These are phyloP conservation scores for Harrya chromipes DNA, from an alignment of 768 basidiomycete species.

Conservation along the genomic window DNA sequence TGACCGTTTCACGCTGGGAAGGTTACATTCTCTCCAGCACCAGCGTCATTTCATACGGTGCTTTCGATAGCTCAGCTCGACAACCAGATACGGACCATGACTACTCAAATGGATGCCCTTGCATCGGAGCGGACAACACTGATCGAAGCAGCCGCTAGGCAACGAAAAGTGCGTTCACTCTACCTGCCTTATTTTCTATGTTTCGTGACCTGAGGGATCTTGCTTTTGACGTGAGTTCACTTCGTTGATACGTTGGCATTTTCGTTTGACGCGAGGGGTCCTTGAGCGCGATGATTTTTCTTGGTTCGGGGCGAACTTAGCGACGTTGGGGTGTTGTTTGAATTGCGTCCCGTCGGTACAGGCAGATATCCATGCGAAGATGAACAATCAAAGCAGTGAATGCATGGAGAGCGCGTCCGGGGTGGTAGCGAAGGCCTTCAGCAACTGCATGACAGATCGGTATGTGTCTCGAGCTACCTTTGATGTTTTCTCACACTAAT, in stretches of 20 bases:
- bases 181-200: slow-evolving; percentile 80
- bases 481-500: background rate
- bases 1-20: background rate
- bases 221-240: slow-evolving; percentile 69
- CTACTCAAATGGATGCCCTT: slow-evolving; percentile 36
- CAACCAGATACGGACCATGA: slow-evolving; percentile 35
- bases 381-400: slow-evolving; percentile 54
- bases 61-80: slow-evolving; percentile 32
- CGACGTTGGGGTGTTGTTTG: slow-evolving; percentile 96
- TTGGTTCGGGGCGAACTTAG: slow-evolving; percentile 70
- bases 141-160: slow-evolving; percentile 19
- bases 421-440: slow-evolving; percentile 85
- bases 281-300: slow-evolving; percentile 80
- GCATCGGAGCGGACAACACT: slow-evolving; percentile 35
- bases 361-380: slow-evolving; percentile 62
- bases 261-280: slow-evolving; percentile 50
- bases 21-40: background rate
- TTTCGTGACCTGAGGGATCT: slow-evolving; percentile 80
- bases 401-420: slow-evolving; percentile 87
- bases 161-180: slow-evolving; percentile 32
- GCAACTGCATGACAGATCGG: slow-evolving; percentile 85
- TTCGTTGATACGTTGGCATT: background rate
- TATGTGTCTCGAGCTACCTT: slow-evolving; percentile 23
- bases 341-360: slow-evolving; percentile 49
- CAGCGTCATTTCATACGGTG: slow-evolving; percentile 6